A percentile compares a stretch with the other conserved stretches of the same genome.
phyloP scores from a whole-genome alignment of 108 stramenopile species.

The Fistulifera solaris region DNA sequence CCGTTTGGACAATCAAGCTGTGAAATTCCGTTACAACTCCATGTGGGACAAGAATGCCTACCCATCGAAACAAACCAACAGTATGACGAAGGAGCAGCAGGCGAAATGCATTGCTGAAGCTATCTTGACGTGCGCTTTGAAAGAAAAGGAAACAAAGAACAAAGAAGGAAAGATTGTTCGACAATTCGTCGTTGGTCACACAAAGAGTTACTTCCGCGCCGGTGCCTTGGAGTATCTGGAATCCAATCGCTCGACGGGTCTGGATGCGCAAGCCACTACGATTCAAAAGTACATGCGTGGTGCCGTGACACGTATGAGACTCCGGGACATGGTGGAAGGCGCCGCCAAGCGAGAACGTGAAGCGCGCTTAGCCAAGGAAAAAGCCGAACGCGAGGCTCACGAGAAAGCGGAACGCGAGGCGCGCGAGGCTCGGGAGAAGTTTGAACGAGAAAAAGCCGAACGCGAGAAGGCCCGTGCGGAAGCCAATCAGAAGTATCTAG shows the following conservation, averaged over 20 bases:
- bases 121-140: constrained; percentile 8
- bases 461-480: constrained; percentile 19
- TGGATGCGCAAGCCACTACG: constrained; percentile 27
- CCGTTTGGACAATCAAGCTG: constrained; percentile 26
- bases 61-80: constrained; percentile 5
- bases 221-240: constrained; percentile 71
- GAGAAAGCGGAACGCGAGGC: constrained; percentile 35
- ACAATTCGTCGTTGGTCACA: constrained; percentile 61
- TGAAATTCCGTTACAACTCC: constrained; percentile 9
- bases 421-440: constrained; percentile 18
- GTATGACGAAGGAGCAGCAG: constrained; percentile 4
- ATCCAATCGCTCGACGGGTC: constrained; percentile 37
- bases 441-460: constrained; percentile 19
- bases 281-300: constrained; percentile 46
- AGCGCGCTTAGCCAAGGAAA: constrained; percentile 23
- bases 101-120: constrained; percentile 1
- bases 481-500: constrained; percentile 19
- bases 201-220: constrained; percentile 68
- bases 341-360: constrained; percentile 19
- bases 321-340: constrained; percentile 13
- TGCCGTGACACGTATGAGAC: constrained; percentile 23
- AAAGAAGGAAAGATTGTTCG: constrained; percentile 2
- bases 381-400: constrained; percentile 28
- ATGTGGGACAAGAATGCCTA: constrained; percentile 15
- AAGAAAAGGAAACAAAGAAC: constrained; percentile 4